Percentiles rank a stretch among this genome's conserved stretches.
Conservation (phyloP, 495 filamentous ascomycete genomes). For the Cenococcum geophilum region DNA sequence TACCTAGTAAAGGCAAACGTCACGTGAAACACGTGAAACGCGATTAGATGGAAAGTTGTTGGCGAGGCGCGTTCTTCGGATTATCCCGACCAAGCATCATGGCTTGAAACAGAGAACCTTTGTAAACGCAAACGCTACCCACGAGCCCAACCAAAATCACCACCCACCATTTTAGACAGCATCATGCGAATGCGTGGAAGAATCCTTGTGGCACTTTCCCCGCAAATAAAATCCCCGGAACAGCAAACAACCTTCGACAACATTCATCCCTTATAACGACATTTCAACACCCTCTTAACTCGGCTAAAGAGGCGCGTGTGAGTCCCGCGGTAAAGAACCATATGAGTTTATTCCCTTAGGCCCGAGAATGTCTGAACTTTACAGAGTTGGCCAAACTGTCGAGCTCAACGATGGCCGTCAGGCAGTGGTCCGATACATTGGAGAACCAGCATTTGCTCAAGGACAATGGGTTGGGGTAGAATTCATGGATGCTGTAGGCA, state of each 20-base stretch:
- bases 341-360: no score
- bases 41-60: no score
- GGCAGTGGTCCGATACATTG: constrained; percentile 73
- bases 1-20: no score
- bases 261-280: no score
- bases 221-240: not conserved
- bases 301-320: not conserved
- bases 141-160: not conserved
- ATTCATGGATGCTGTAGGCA: constrained; percentile 74
- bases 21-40: no score
- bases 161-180: not conserved
- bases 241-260: not conserved
- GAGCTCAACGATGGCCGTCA: constrained; percentile 68
- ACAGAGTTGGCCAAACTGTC: constrained; percentile 53
- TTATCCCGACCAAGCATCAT: no score
- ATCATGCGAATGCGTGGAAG: not conserved
- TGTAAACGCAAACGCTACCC: no score
- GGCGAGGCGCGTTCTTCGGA: no score
- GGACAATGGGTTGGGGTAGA: constrained; percentile 92
- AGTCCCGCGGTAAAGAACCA: no score
- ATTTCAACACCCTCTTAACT: not conserved
- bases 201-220: not conserved
- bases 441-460: constrained; percentile 66
- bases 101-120: no score
- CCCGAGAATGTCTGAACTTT: not conserved